Evolutionary conservation across 331 rosid genomes (phyloP).

Genomic region (Dryas integrifolia): DNA sequence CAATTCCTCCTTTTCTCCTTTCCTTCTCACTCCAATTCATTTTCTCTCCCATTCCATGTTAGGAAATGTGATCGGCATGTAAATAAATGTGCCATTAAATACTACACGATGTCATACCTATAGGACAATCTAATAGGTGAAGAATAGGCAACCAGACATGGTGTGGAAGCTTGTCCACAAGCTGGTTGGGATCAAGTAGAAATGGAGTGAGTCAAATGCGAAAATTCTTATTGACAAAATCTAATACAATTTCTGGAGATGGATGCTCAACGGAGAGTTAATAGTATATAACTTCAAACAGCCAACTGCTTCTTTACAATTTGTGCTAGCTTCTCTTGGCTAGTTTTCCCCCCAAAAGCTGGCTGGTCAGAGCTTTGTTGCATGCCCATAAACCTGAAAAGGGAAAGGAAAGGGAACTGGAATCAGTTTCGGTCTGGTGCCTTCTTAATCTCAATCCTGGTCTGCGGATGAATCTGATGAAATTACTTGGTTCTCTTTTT

Average conservation of each 20-base stretch:
- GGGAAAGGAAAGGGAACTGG: neutral
- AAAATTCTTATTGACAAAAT: too few relatives aligned
- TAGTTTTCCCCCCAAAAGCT: neutral
- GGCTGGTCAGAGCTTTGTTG: neutral
- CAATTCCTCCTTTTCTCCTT: too few relatives aligned
- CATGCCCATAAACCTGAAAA: neutral
- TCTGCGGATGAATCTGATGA: conserved; percentile 5
- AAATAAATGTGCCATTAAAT: too few relatives aligned
- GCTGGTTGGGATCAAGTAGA: neutral
- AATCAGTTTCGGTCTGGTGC: neutral
- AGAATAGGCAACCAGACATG: too few relatives aligned
- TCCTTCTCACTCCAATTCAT: too few relatives aligned
- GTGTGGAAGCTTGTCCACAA: too few relatives aligned
- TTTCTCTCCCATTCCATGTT: too few relatives aligned
- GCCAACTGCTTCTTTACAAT: neutral
- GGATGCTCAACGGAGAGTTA: neutral
- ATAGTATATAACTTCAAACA: neutral
- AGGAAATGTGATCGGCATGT: too few relatives aligned
- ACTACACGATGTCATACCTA: too few relatives aligned
- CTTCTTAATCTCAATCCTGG: conserved; percentile 7
- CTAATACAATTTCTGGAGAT: too few relatives aligned
- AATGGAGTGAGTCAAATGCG: neutral
- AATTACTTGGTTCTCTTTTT: conserved; percentile 12
- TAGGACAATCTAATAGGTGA: too few relatives aligned
- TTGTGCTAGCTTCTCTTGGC: neutral